Evolutionary conservation across 176 grass and related monocot species (phyloP).

Genomic region (Saccharum officinarum): DNA sequence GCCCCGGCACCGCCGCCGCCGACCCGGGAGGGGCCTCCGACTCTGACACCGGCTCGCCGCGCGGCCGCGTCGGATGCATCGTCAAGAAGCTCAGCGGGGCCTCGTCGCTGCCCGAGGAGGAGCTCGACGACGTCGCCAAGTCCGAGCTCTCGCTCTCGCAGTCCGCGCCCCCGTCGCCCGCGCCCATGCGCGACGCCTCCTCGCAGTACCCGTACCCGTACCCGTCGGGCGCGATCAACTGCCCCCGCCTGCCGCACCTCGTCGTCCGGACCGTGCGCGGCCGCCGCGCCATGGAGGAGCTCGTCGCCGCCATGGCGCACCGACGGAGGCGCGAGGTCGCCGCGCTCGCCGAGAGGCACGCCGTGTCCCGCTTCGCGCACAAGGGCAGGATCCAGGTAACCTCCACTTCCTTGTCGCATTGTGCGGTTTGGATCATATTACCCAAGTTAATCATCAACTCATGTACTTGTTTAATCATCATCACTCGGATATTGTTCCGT

Average conservation of each 20-base stretch:
- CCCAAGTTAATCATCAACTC: background rate
- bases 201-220: background rate
- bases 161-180: conserved; percentile 42
- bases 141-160: conserved; percentile 19
- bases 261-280: conserved; percentile 56
- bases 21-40: conserved; percentile 25
- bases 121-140: conserved; percentile 22
- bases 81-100: conserved; percentile 58
- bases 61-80: conserved; percentile 43
- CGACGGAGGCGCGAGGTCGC: conserved; percentile 66
- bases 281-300: conserved; percentile 67
- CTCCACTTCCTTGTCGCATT: background rate
- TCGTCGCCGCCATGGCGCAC: conserved; percentile 67
- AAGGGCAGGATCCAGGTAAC: conserved; percentile 85
- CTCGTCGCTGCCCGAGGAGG: conserved; percentile 55
- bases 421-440: conserved; percentile 4
- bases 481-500: conserved; percentile 13
- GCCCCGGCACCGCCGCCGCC: background rate
- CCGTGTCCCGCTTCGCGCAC: conserved; percentile 65
- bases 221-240: background rate
- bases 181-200: background rate
- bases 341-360: conserved; percentile 49
- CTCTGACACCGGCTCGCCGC: conserved; percentile 41
- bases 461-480: background rate
- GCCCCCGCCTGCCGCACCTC: conserved; percentile 1